Conservation (phyloP, 164 flowering plant species). For the Vitis labrusca region DNA sequence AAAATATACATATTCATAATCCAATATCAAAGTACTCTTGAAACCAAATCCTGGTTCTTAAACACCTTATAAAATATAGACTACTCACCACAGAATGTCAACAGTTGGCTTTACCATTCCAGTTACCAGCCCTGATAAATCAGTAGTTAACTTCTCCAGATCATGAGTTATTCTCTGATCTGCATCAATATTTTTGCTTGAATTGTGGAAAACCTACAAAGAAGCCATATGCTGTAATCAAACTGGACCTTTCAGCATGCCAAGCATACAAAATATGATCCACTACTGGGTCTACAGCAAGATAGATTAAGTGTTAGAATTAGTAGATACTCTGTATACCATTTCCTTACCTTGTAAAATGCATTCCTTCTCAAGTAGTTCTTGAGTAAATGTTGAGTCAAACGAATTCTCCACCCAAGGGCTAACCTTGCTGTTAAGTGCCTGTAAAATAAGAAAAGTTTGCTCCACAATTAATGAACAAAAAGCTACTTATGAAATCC, state of each 20-base stretch:
- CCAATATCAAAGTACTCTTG: neutral
- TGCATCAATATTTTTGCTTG: constrained; percentile 77
- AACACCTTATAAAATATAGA: neutral
- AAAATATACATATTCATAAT: constrained; percentile 1
- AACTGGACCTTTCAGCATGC: too few species aligned
- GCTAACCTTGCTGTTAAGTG: constrained; percentile 82
- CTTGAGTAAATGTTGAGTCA: constrained; percentile 83
- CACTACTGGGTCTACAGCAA: too few species aligned
- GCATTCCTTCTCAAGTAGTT: constrained; percentile 86
- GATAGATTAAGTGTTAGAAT: too few species aligned
- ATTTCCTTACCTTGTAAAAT: constrained; percentile 76
- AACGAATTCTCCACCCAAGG: constrained; percentile 93
- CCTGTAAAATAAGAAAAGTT: constrained; percentile 38
- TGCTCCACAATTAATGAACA: neutral
- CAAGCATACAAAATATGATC: too few species aligned
- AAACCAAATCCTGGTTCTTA: neutral
- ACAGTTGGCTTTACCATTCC: constrained; percentile 99
- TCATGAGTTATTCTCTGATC: constrained; percentile 96
- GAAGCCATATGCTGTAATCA: neutral
- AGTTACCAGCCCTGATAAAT: constrained; percentile 87
- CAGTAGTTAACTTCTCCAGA: constrained; percentile 83
- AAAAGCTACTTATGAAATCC: neutral
- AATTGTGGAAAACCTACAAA: constrained; percentile 84
- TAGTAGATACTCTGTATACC: too few species aligned
- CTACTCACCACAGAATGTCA: constrained; percentile 87